phyloP scores from a whole-genome alignment of 1,284 basidiomycete genomes.

The Cystobasidiaceae sp. region DNA sequence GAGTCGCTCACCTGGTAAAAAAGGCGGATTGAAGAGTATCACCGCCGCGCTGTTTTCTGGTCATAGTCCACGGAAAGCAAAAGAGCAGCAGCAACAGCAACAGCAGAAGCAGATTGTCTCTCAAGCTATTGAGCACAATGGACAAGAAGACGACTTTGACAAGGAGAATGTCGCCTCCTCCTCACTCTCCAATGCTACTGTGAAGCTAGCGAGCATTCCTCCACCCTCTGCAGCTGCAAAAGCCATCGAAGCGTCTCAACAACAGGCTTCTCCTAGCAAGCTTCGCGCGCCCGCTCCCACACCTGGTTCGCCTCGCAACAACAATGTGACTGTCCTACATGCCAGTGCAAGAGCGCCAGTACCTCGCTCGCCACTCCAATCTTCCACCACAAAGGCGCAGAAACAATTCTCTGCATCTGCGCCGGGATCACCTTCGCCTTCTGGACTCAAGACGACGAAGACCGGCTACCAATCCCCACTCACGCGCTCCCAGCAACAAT shows the following conservation, averaged over 20 bases:
- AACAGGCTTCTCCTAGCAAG: no score
- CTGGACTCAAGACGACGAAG: neutral
- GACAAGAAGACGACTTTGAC: no score
- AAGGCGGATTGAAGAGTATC: no score
- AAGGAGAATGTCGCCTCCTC: no score
- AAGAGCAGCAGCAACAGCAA: no score
- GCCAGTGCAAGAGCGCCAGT: neutral
- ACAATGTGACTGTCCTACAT: neutral
- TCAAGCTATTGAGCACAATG: no score
- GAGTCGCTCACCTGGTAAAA: neutral
- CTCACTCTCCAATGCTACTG: no score
- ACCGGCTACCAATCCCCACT: neutral
- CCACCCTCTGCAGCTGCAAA: neutral
- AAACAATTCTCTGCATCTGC: neutral
- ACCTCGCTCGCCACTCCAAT: slow-evolving; percentile 4
- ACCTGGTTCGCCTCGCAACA: no score
- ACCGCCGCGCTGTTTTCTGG: no score
- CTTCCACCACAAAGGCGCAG: neutral
- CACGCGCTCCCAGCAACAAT: neutral
- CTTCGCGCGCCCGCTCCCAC: neutral
- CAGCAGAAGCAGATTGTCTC: no score
- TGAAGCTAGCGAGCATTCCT: slow-evolving; percentile 6
- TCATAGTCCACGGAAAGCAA: no score
- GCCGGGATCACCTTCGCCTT: neutral
- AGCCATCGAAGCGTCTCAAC: no score